phyloP scores from a whole-genome alignment of 345 rosid genomes.

The Lumnitzera racemosa region DNA sequence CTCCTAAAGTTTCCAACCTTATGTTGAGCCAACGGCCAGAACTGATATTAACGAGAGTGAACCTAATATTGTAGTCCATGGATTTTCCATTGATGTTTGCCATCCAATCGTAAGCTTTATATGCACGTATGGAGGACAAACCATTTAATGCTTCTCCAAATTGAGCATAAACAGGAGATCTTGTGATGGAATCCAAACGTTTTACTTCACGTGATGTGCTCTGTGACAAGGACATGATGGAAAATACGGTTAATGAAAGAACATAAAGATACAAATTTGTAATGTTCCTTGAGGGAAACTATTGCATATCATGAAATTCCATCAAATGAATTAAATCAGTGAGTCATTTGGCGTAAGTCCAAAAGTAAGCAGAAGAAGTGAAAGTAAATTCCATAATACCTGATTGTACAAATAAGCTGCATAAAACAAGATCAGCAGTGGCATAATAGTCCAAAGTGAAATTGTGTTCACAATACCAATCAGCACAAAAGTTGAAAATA shows the following conservation, averaged over 20 bases:
- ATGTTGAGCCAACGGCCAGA: constrained; percentile 82
- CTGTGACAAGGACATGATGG: constrained; percentile 26
- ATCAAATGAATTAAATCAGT: not conserved
- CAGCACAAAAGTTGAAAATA: constrained; percentile 83
- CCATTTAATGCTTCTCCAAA: constrained; percentile 96
- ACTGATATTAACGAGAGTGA: constrained; percentile 75
- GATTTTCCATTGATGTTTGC: constrained; percentile 68
- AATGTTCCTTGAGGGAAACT: too few species aligned
- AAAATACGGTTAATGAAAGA: not conserved
- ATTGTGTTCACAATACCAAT: constrained; percentile 82
- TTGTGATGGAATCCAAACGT: constrained; percentile 80
- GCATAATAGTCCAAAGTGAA: constrained; percentile 94
- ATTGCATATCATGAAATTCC: too few species aligned
- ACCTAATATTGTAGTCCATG: constrained; percentile 89
- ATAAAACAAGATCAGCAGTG: constrained; percentile 78
- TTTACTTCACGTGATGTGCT: constrained; percentile 90
- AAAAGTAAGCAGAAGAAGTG: not conserved
- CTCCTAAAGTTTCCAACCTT: constrained; percentile 80
- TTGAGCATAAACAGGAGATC: constrained; percentile 91
- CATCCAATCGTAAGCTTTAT: constrained; percentile 82
- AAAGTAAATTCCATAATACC: constrained; percentile 28
- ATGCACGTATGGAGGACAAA: constrained; percentile 78
- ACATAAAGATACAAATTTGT: too few species aligned
- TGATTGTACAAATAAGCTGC: constrained; percentile 90
- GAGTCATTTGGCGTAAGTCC: not conserved